Percentiles rank a stretch among this genome's conserved stretches.
Evolutionary conservation across 139 green algal genomes (phyloP).

Genomic region (Edaphochlamys debaryana): DNA sequence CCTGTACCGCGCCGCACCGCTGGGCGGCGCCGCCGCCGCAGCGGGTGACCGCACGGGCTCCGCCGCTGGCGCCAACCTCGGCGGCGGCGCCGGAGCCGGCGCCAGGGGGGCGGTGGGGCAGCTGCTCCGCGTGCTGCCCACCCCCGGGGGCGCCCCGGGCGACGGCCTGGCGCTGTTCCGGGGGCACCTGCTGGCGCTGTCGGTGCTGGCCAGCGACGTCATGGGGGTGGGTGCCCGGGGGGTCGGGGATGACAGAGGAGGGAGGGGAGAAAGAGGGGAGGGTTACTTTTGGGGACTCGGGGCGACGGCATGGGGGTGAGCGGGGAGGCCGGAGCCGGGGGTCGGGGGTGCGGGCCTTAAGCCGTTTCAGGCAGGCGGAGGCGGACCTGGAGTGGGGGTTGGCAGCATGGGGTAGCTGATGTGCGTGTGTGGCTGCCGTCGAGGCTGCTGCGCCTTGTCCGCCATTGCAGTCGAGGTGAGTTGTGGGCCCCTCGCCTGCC

Average conservation of each 20-base stretch:
- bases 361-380: too few relatives aligned
- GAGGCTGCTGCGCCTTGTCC: too few relatives aligned
- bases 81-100: too few relatives aligned
- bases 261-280: too few relatives aligned
- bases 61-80: background rate
- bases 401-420: too few relatives aligned
- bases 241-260: background rate
- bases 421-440: too few relatives aligned
- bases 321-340: too few relatives aligned
- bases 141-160: background rate
- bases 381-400: too few relatives aligned
- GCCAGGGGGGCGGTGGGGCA: slow-evolving; percentile 7
- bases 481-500: too few relatives aligned
- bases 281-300: too few relatives aligned
- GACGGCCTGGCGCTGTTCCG: slow-evolving; percentile 30
- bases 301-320: too few relatives aligned
- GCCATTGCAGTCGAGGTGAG: too few relatives aligned
- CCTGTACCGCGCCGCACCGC: slow-evolving; percentile 4
- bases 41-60: background rate
- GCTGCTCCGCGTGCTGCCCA: background rate
- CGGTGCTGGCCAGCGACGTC: slow-evolving; percentile 15
- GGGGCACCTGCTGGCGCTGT: background rate
- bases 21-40: background rate
- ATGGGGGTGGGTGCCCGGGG: background rate
- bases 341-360: background rate